Evolutionary conservation across 2,329 filamentous ascomycete species (phyloP).

Genomic region (Aspergillus fijiensis): DNA sequence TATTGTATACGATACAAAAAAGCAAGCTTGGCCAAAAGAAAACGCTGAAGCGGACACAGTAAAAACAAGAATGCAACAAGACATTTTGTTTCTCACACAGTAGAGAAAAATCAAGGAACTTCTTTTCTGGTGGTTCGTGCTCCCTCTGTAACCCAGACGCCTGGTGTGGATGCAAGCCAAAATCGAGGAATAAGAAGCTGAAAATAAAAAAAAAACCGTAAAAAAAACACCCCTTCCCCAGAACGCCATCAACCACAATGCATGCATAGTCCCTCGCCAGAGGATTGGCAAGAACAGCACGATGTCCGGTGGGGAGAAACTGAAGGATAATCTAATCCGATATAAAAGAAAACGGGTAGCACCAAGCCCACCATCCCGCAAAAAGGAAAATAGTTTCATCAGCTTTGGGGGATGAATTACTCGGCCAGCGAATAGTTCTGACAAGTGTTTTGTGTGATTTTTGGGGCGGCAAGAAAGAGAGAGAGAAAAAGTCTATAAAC

Average conservation of each 20-base stretch:
- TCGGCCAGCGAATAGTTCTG: slow-evolving; percentile 1
- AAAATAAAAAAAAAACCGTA: background rate
- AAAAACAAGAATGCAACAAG: background rate
- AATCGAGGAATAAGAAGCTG: slow-evolving; percentile 3
- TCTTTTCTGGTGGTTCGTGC: background rate
- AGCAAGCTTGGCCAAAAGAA: background rate
- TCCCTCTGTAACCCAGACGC: background rate
- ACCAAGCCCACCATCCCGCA: background rate
- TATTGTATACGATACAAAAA: background rate
- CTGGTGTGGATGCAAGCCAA: background rate
- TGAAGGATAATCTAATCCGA: background rate
- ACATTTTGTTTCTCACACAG: background rate
- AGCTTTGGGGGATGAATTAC: background rate
- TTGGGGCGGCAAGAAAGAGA: no score
- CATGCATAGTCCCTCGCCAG: background rate
- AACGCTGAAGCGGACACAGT: background rate
- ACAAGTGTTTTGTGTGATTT: background rate
- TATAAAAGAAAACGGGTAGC: background rate
- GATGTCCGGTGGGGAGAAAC: background rate
- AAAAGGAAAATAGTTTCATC: slow-evolving; percentile 5
- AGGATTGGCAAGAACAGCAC: background rate
- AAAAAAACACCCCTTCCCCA: background rate
- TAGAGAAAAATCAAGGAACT: background rate
- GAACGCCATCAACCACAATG: background rate
- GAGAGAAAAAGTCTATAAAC: slow-evolving; percentile 12